phyloP scores from a whole-genome alignment of 352 stramenopile genomes.

The Globisporangium alternatum region DNA sequence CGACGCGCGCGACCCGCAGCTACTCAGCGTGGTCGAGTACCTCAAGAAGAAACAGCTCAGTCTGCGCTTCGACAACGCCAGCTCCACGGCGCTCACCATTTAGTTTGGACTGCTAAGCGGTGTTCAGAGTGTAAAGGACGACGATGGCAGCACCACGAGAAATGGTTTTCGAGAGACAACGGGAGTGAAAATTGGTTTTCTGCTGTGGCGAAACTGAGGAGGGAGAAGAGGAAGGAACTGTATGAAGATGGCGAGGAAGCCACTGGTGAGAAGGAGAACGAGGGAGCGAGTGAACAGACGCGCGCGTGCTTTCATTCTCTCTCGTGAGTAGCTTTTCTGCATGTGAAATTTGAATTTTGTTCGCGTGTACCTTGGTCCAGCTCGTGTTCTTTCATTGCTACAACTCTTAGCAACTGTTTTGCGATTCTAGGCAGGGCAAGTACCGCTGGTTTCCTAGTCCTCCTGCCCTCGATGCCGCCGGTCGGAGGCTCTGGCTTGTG shows the following conservation, averaged over 20 bases:
- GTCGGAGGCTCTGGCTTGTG: neutral
- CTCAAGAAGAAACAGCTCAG: constrained; percentile 89
- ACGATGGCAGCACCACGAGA: neutral
- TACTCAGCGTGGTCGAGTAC: constrained; percentile 79
- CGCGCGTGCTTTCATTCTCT: neutral
- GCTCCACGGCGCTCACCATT: constrained; percentile 80
- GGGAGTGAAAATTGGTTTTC: neutral
- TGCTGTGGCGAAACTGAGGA: neutral
- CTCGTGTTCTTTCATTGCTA: neutral
- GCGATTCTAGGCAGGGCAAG: constrained; percentile 10
- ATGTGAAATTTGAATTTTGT: constrained; percentile 9
- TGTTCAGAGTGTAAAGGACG: neutral
- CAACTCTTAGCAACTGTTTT: neutral
- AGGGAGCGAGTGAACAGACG: neutral
- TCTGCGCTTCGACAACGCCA: constrained; percentile 83
- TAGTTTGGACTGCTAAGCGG: constrained; percentile 20
- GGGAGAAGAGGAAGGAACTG: neutral
- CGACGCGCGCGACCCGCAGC: constrained; percentile 64
- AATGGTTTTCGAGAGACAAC: neutral
- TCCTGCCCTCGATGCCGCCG: neutral
- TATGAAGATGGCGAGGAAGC: neutral
- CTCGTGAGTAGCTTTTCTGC: neutral
- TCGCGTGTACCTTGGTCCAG: neutral
- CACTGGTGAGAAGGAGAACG: neutral
- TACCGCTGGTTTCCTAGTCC: constrained; percentile 1